A percentile compares a stretch with the other conserved stretches of the same genome.
Conservation (phyloP, 176 grass and related monocot species). For the Hyparrhenia diplandra region DNA sequence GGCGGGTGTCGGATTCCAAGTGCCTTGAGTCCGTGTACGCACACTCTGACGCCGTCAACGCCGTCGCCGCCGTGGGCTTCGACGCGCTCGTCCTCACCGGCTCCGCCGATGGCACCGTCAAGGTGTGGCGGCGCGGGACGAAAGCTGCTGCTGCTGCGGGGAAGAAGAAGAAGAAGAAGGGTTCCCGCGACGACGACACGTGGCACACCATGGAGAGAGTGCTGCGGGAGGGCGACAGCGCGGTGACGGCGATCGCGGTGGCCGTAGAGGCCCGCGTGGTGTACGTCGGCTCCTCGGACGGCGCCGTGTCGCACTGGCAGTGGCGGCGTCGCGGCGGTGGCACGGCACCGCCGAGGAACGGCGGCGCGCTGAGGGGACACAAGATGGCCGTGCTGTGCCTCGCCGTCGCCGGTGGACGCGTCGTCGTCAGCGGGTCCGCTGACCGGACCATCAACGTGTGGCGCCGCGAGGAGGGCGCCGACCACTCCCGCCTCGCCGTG, state of each 20-base stretch:
- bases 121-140: constrained; percentile 60
- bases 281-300: constrained; percentile 67
- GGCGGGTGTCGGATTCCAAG: constrained; percentile 65
- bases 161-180: too few relatives aligned
- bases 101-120: constrained; percentile 75
- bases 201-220: constrained; percentile 38
- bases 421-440: constrained; percentile 62
- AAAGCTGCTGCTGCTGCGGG: background rate
- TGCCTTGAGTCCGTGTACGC: constrained; percentile 74
- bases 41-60: constrained; percentile 76
- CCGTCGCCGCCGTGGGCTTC: constrained; percentile 46
- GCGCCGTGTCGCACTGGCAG: constrained; percentile 53
- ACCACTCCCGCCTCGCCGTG: constrained; percentile 42
- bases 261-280: constrained; percentile 32
- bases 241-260: constrained; percentile 65
- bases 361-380: constrained; percentile 45
- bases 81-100: constrained; percentile 62
- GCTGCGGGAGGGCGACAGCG: constrained; percentile 42
- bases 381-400: constrained; percentile 74
- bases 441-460: constrained; percentile 78
- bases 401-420: constrained; percentile 42
- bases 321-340: background rate
- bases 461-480: constrained; percentile 44
- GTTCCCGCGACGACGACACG: background rate
- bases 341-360: constrained; percentile 4